Evolutionary conservation across 495 filamentous ascomycete species (phyloP).

Genomic region (Thermothielavioides terrestris): DNA sequence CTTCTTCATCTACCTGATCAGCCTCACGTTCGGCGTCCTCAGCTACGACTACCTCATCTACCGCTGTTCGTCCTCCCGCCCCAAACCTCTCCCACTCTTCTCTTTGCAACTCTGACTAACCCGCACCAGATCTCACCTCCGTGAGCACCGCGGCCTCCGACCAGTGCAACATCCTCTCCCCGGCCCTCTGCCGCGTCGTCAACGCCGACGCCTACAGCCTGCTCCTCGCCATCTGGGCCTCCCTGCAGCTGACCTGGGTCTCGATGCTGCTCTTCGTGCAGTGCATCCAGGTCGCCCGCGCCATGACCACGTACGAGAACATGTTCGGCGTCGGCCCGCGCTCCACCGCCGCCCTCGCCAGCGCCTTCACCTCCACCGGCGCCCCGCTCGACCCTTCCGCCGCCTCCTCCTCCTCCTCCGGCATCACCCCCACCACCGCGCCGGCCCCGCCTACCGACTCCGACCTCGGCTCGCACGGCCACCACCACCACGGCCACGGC

Average conservation of each 20-base stretch:
- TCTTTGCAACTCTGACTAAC: background rate
- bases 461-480: constrained; percentile 16
- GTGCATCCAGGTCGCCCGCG: constrained; percentile 79
- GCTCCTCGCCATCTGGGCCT: constrained; percentile 65
- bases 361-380: constrained; percentile 69
- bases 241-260: constrained; percentile 83
- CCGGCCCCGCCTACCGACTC: constrained; percentile 23
- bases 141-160: constrained; percentile 24
- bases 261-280: constrained; percentile 92
- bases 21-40: constrained; percentile 64
- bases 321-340: constrained; percentile 64
- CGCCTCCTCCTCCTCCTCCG: no score
- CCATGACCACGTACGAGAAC: constrained; percentile 91
- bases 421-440: no score
- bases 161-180: constrained; percentile 69
- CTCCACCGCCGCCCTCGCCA: constrained; percentile 56
- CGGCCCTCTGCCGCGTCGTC: constrained; percentile 60
- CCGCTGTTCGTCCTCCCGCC: constrained; percentile 25
- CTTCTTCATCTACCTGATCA: constrained; percentile 82
- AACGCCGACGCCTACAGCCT: constrained; percentile 78
- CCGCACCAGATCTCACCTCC: constrained; percentile 26
- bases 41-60: constrained; percentile 45
- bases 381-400: constrained; percentile 53
- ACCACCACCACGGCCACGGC: constrained; percentile 38
- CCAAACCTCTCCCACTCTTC: background rate